Conservation (phyloP, 208 protist genomes). For the Crithidia sp. region DNA sequence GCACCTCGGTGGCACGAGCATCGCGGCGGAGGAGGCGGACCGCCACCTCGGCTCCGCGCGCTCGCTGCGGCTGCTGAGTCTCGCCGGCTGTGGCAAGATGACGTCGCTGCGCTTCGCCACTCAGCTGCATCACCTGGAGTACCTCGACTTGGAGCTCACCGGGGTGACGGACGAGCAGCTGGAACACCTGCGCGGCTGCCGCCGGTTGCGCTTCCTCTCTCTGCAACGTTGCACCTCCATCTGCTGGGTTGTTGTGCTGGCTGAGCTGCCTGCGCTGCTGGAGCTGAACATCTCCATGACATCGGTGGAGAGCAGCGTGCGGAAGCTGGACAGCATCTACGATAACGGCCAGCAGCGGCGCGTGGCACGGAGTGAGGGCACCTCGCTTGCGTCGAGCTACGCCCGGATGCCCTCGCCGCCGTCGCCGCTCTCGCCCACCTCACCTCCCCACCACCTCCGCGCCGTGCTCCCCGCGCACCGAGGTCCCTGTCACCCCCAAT, state of each 20-base stretch:
- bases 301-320: background rate
- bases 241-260: slow-evolving; percentile 37
- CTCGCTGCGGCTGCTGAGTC: slow-evolving; percentile 49
- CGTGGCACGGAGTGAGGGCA: slow-evolving; percentile 6
- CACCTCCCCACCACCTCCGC: slow-evolving; percentile 20
- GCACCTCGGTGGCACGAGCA: slow-evolving; percentile 44
- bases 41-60: slow-evolving; percentile 12
- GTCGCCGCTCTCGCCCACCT: background rate
- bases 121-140: slow-evolving; percentile 36
- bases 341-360: slow-evolving; percentile 1
- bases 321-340: background rate
- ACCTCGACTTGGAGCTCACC: slow-evolving; percentile 58
- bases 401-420: background rate
- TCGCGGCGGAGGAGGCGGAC: slow-evolving; percentile 45
- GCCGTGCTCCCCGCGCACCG: background rate
- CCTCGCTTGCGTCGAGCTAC: slow-evolving; percentile 8
- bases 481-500: no score
- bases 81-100: slow-evolving; percentile 51
- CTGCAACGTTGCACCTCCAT: slow-evolving; percentile 52
- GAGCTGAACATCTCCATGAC: slow-evolving; percentile 61
- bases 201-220: slow-evolving; percentile 47
- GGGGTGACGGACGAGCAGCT: slow-evolving; percentile 44
- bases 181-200: slow-evolving; percentile 26
- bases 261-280: slow-evolving; percentile 33
- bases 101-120: slow-evolving; percentile 35